Evolutionary conservation across 2,329 filamentous ascomycete species (phyloP).

Genomic region (Aspergillus sp.): DNA sequence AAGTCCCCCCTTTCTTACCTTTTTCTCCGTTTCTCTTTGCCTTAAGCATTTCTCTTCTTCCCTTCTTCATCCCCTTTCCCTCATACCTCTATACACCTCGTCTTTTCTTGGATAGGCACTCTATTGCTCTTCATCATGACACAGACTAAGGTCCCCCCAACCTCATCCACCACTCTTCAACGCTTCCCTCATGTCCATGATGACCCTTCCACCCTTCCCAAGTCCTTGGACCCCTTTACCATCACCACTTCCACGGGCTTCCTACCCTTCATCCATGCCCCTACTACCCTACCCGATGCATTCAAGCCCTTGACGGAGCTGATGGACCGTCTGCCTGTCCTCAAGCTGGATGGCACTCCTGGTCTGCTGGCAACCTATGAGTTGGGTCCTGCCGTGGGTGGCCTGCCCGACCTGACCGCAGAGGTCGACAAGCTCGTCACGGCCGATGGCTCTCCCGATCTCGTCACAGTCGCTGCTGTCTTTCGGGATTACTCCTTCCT

Average conservation of each 20-base stretch:
- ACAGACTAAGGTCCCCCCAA: slow-evolving; percentile 23
- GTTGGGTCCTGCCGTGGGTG: slow-evolving; percentile 70
- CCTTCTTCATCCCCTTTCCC: not conserved
- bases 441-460: slow-evolving; percentile 55
- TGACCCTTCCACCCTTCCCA: slow-evolving; percentile 37
- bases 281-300: slow-evolving; percentile 59
- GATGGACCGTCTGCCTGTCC: slow-evolving; percentile 73
- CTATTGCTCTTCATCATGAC: slow-evolving; percentile 27
- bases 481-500: slow-evolving; percentile 92
- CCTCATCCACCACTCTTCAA: slow-evolving; percentile 30
- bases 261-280: slow-evolving; percentile 36
- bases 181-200: slow-evolving; percentile 41
- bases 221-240: slow-evolving; percentile 43
- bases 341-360: slow-evolving; percentile 65
- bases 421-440: slow-evolving; percentile 63
- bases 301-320: slow-evolving; percentile 71
- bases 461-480: slow-evolving; percentile 75
- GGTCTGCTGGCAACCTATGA: slow-evolving; percentile 71
- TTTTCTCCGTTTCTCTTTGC: slow-evolving; percentile 6
- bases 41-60: slow-evolving; percentile 1
- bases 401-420: slow-evolving; percentile 71
- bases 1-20: slow-evolving; percentile 10
- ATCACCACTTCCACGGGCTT: slow-evolving; percentile 44
- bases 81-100: slow-evolving; percentile 1
- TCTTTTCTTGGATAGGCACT: not conserved